Evolutionary conservation across 306 rosid genomes (phyloP), one percentile per base, ranked within the genome.

Genomic region (Cucurbita moschata): DNA sequence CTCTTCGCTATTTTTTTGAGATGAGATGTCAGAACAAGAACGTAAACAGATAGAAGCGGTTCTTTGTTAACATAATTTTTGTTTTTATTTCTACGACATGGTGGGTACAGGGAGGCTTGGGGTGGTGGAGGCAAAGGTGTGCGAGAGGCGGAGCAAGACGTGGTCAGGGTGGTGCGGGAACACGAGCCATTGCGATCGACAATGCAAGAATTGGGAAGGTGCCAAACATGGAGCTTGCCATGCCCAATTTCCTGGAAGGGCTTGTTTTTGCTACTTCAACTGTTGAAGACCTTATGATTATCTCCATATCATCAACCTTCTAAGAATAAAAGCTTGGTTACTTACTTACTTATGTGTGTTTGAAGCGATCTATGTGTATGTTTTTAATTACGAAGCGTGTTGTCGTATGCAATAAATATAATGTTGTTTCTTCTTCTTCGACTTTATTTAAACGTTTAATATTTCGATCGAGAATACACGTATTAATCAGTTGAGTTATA

Each of bases 251-350:
- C 79, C 64, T 11, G 77, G 82, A 61, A 46, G 65, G 18, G 86
- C 81, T 15, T 82, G 88, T 81, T 78, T 82, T 81, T 82, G 86
- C 74, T 80, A 80, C 78, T 76, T 72, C 19, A 63, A 50, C 7
- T 80, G 85, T 35, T 80, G 50, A 50, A 51, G 14, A 60, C 67
- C 67, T 37, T 35, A 18, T n/a, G 5, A 14, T 50, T 12, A 50
- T 5, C 18, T 50, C 2, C 18, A 50, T 50, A 50, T 50, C n/a
- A 50, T 50, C 14, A 1, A 18, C 54, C 54, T 50, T 50, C 5
- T 50, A 4, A 50, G 14, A 50, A 50, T 50, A 50, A 50, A 50
- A 13, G 18, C 14, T 50, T 50, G 14, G 54, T 50, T 50, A 14
- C 54, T 50, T 50, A 13, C 6, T 40, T 40, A 30, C 35, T 40